phyloP scores from a whole-genome alignment of 176 grass and related monocot species.

The Avena insularis region DNA sequence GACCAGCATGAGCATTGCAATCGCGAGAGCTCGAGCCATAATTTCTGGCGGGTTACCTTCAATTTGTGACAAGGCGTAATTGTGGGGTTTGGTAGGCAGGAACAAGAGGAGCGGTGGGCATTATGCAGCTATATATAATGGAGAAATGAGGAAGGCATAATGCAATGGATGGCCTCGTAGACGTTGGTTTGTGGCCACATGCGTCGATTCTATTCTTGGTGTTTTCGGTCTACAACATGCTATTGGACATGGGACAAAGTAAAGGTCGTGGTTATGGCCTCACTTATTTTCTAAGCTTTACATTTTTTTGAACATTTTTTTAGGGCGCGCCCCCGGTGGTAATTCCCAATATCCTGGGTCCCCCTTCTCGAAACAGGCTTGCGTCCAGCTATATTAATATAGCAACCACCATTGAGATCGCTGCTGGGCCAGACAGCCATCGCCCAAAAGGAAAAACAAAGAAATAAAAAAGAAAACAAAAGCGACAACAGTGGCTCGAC shows the following conservation, averaged over 20 bases:
- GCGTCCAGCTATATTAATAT: no score
- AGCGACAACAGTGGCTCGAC: no score
- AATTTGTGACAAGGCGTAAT: neutral
- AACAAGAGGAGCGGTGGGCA: neutral
- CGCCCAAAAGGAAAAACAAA: no score
- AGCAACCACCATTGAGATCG: no score
- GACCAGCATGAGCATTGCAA: neutral
- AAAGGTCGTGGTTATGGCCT: neutral
- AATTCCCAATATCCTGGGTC: no score
- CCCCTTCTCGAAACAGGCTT: no score
- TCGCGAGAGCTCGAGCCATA: conserved; percentile 10
- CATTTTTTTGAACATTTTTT: no score
- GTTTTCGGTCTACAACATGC: neutral
- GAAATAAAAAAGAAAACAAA: no score
- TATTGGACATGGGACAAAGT: neutral
- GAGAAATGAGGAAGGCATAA: no score
- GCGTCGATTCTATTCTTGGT: neutral
- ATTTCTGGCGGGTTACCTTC: neutral
- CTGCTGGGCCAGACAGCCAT: no score
- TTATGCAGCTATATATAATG: neutral
- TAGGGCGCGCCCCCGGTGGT: no score
- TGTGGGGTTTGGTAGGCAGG: neutral
- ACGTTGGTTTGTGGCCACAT: neutral
- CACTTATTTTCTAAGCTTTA: no score
- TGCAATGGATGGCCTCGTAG: neutral